phyloP scores from a whole-genome alignment of 192 early-diverging fungal genomes.

The Coemansia sp. region DNA sequence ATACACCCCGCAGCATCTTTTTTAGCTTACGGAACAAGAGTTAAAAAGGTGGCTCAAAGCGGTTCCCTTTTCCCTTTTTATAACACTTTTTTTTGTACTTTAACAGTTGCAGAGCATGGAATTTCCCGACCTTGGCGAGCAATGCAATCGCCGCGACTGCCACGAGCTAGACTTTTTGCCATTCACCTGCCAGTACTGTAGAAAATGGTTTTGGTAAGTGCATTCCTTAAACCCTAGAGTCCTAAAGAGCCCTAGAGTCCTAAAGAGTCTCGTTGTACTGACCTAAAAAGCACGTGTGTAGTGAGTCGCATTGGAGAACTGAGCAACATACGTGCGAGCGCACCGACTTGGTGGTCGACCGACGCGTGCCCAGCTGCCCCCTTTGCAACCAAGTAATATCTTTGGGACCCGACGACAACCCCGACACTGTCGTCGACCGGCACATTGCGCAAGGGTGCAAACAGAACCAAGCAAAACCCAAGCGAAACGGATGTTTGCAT shows the following conservation, averaged over 20 bases:
- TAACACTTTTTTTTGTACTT: background rate
- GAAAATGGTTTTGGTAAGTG: conserved; percentile 54
- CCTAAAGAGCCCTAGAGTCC: too few relatives aligned
- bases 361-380: conserved; percentile 71
- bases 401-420: conserved; percentile 66
- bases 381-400: conserved; percentile 76
- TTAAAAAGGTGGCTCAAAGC: background rate
- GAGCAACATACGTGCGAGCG: conserved; percentile 64
- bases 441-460: conserved; percentile 24
- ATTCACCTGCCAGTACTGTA: conserved; percentile 53
- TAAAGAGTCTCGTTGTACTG: too few relatives aligned
- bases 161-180: conserved; percentile 61
- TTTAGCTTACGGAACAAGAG: background rate
- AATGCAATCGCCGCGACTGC: conserved; percentile 63
- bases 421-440: conserved; percentile 57
- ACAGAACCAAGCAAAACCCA: conserved; percentile 34
- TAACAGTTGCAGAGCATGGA: conserved; percentile 59
- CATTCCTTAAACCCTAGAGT: background rate
- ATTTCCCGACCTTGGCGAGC: conserved; percentile 66
- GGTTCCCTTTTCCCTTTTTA: background rate
- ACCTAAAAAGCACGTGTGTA: conserved; percentile 19
- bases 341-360: conserved; percentile 58
- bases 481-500: conserved; percentile 58
- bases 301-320: conserved; percentile 68
- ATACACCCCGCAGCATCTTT: background rate